Base-by-base conservation (phyloP, 768 basidiomycete species). In the Boletus sp. region DNA sequence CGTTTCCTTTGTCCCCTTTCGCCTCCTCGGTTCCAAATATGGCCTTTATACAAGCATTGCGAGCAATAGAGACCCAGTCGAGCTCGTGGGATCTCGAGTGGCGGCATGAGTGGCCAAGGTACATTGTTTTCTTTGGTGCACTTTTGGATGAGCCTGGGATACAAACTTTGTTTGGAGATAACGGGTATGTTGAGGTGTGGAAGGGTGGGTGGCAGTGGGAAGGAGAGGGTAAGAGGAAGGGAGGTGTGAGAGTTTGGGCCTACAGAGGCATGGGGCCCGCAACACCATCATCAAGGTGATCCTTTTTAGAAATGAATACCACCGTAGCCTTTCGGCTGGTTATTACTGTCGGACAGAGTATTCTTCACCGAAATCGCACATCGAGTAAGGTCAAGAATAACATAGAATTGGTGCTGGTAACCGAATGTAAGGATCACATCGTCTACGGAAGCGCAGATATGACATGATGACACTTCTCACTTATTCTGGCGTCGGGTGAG, bases 41-140 rank as follows among this genome's bases (percentile, higher is more conserved):
- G 23, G 53, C 69, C 1, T 63, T 72, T 50, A 59, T 66, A 27
- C 55, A 59, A 33, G 46, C 51, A 32, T 53, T 68, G 27, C 56
- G 34, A 39, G 54, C 51, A 7, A 73, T 79, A 50, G 76, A 75
- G 14, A 39, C 4, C 3, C 55, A 47, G 10, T 58, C 53, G 1
- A 48, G 53, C 4, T 59, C 64, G 7, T 66, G 60, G 57, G 62
- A 65, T 47, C 60, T 72, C 30, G 65, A 65, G 0, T 91, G 90
- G 84, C 64, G 50, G 50, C 89, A 94, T 56, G 74, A 82, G 55
- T 94, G 91, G 90, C 93, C 96, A 0, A 79, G 77, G 41, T 83
- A 93, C 69, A 62, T 98, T 15, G 81, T 93, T 3, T 74, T 94
- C 49, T 98, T 98, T 65, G 92, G 90, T 5, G 79, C 79, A n/a